Evolutionary conservation across 257 asterid species (phyloP).

Genomic region (Verbascum thapsus): DNA sequence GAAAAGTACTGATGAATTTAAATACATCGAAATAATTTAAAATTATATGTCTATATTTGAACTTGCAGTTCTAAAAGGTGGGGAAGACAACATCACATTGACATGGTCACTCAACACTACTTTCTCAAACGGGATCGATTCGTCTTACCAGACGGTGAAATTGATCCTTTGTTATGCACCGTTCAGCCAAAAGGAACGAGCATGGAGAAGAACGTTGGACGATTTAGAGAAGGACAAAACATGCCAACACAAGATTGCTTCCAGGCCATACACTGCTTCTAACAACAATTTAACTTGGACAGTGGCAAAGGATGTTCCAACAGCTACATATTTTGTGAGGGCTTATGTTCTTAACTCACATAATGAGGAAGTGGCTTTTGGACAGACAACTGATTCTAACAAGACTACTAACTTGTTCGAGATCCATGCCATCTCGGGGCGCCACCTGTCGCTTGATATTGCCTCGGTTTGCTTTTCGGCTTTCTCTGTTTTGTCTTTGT

Average conservation of each 20-base stretch:
- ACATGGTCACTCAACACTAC: conserved; percentile 52
- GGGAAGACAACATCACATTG: conserved; percentile 47
- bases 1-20: no score
- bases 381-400: conserved; percentile 55
- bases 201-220: conserved; percentile 69
- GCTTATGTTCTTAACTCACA: conserved; percentile 48
- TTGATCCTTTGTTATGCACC: conserved; percentile 71
- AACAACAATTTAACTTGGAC: conserved; percentile 47
- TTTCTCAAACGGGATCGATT: conserved; percentile 39
- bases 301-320: conserved; percentile 49
- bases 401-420: conserved; percentile 51
- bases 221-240: conserved; percentile 62
- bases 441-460: conserved; percentile 55
- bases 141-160: conserved; percentile 47
- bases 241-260: conserved; percentile 55
- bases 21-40: no score
- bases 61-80: conserved; percentile 50
- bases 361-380: conserved; percentile 48
- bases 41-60: neutral
- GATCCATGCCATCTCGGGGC: conserved; percentile 55
- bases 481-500: conserved; percentile 58
- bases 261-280: conserved; percentile 41
- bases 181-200: conserved; percentile 70
- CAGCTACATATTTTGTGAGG: conserved; percentile 66
- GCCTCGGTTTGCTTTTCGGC: conserved; percentile 65